A percentile compares a stretch with the other conserved stretches of the same genome.
Evolutionary conservation across 2,329 filamentous ascomycete genomes (phyloP).

Genomic region (Aureobasidium sp.): DNA sequence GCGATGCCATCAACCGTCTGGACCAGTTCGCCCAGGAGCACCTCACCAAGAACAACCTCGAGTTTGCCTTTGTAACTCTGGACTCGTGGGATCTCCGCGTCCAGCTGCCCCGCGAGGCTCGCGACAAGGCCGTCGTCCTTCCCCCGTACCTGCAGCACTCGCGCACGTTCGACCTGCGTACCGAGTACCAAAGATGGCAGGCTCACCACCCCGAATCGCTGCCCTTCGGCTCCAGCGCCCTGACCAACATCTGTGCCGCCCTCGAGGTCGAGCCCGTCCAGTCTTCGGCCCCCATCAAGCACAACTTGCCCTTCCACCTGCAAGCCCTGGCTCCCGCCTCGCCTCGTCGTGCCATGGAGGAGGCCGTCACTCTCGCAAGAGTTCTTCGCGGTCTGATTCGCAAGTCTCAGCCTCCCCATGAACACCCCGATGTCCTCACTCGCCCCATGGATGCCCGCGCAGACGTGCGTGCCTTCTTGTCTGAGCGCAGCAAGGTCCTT

Average conservation of each 20-base stretch:
- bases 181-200: slow-evolving; percentile 98
- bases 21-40: slow-evolving; percentile 90
- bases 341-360: slow-evolving; percentile 92
- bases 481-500: slow-evolving; percentile 93
- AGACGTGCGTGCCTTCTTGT: slow-evolving; percentile 91
- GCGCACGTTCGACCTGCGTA: slow-evolving; percentile 89
- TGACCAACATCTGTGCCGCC: slow-evolving; percentile 96
- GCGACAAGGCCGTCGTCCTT: slow-evolving; percentile 94
- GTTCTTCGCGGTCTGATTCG: slow-evolving; percentile 87
- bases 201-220: slow-evolving; percentile 96
- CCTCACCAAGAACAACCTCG: slow-evolving; percentile 79
- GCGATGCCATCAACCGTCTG: slow-evolving; percentile 92
- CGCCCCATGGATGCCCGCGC: slow-evolving; percentile 94
- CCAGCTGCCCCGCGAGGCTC: slow-evolving; percentile 91
- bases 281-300: slow-evolving; percentile 95
- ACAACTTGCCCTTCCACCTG: slow-evolving; percentile 95
- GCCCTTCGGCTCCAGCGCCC: slow-evolving; percentile 88
- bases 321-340: slow-evolving; percentile 93
- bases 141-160: slow-evolving; percentile 97
- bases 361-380: slow-evolving; percentile 86
- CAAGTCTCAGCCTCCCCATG: slow-evolving; percentile 88
- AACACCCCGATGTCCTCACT: slow-evolving; percentile 89
- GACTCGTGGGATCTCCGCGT: slow-evolving; percentile 98
- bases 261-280: slow-evolving; percentile 97
- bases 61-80: slow-evolving; percentile 96